phyloP scores from a whole-genome alignment of 192 early-diverging fungal species.

The Linderina pennispora region DNA sequence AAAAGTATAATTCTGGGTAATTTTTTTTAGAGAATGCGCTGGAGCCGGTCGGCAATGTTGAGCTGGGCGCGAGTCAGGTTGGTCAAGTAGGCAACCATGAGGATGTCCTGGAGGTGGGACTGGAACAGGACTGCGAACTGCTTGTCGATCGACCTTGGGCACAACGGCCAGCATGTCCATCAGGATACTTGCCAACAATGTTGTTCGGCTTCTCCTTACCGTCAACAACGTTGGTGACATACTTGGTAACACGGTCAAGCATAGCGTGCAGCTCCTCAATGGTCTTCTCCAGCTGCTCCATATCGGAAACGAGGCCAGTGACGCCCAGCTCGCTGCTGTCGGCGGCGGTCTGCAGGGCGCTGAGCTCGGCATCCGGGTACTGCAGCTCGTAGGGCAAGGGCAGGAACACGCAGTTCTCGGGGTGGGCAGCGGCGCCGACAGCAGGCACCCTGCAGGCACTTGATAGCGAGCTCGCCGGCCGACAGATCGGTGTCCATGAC shows the following conservation, averaged over 20 bases:
- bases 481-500: slow-evolving; percentile 79
- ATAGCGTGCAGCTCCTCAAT: slow-evolving; percentile 73
- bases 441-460: slow-evolving; percentile 68
- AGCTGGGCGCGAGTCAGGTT: slow-evolving; percentile 95
- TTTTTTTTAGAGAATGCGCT: slow-evolving; percentile 64
- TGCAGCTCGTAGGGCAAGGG: slow-evolving; percentile 84
- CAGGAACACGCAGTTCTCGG: slow-evolving; percentile 86
- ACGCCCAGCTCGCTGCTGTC: slow-evolving; percentile 44
- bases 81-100: slow-evolving; percentile 94
- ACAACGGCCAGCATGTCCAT: slow-evolving; percentile 90
- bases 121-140: slow-evolving; percentile 93
- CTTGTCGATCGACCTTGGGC: slow-evolving; percentile 73
- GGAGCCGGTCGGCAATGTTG: slow-evolving; percentile 85
- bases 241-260: slow-evolving; percentile 74
- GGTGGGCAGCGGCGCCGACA: slow-evolving; percentile 62
- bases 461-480: slow-evolving; percentile 63
- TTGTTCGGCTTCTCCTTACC: slow-evolving; percentile 54
- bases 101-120: slow-evolving; percentile 88
- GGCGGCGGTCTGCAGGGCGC: slow-evolving; percentile 50
- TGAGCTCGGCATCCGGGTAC: slow-evolving; percentile 86
- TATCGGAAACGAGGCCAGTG: slow-evolving; percentile 70
- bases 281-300: slow-evolving; percentile 83
- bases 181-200: slow-evolving; percentile 83
- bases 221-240: slow-evolving; percentile 52
- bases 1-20: no score